Evolutionary conservation across 2,329 filamentous ascomycete genomes (phyloP).

Genomic region (Metarhizium anisopliae): DNA sequence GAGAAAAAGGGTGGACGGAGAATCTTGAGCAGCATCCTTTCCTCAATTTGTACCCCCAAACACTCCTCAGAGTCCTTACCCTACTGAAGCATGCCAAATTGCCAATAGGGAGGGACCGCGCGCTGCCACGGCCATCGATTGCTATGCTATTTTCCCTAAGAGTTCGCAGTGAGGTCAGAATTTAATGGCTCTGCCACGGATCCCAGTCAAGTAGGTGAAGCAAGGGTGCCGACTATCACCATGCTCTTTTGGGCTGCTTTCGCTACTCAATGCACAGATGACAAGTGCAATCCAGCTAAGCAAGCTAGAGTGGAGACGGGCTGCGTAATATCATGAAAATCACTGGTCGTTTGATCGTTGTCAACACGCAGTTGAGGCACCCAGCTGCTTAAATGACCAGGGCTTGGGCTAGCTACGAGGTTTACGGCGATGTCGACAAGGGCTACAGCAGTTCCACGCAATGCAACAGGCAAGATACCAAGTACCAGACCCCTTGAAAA

Average conservation of each 20-base stretch:
- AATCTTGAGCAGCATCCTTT: background rate
- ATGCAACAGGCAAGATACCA: background rate
- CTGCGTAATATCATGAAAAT: background rate
- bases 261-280: background rate
- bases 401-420: background rate
- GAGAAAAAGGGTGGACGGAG: background rate
- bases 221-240: background rate
- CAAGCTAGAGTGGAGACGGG: background rate
- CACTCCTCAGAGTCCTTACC: no score
- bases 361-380: background rate
- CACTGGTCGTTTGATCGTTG: background rate
- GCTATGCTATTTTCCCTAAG: no score
- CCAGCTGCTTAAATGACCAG: background rate
- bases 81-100: no score
- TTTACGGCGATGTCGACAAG: background rate
- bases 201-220: background rate
- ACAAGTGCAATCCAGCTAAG: background rate
- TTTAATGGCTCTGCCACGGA: background rate
- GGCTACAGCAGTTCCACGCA: background rate
- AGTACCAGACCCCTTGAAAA: background rate
- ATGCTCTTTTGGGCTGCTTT: background rate
- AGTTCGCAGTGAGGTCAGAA: background rate
- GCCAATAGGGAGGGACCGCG: no score
- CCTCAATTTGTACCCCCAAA: no score
- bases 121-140: no score